These are phyloP conservation scores for Oemleria cerasiformis DNA, from an alignment of 306 rosid species.

Conservation along the genomic window DNA sequence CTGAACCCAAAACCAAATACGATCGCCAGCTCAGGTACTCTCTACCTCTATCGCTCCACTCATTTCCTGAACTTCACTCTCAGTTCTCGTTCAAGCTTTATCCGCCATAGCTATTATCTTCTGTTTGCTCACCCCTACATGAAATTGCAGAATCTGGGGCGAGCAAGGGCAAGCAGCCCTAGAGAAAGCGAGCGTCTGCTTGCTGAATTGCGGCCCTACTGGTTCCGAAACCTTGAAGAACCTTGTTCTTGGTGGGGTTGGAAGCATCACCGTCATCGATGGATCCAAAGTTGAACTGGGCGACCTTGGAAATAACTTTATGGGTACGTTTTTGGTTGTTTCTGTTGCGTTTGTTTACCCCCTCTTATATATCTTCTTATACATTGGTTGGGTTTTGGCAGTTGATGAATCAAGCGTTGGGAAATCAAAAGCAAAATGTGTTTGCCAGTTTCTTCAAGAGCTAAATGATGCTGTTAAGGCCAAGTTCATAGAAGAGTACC, in stretches of 20 bases:
- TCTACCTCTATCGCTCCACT: background rate
- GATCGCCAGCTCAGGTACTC: conserved; percentile 84
- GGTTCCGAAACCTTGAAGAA: conserved; percentile 90
- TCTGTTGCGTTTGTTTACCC: background rate
- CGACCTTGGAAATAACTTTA: conserved; percentile 92
- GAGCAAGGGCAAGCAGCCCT: conserved; percentile 79
- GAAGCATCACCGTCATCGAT: conserved; percentile 93
- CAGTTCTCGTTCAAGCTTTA: background rate
- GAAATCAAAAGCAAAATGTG: conserved; percentile 90
- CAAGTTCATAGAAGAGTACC: conserved; percentile 85
- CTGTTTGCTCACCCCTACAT: conserved; percentile 2
- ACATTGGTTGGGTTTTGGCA: conserved; percentile 20
- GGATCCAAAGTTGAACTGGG: conserved; percentile 89
- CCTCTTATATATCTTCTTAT: background rate
- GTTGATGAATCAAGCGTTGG: conserved; percentile 87
- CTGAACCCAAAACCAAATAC: conserved; percentile 75
- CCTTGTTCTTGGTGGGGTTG: conserved; percentile 96
- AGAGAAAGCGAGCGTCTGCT: conserved; percentile 80
- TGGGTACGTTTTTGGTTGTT: conserved; percentile 46
- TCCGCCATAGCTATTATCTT: background rate
- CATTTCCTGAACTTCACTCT: background rate
- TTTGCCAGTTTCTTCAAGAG: conserved; percentile 94
- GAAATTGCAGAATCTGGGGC: conserved; percentile 74
- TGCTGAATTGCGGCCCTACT: conserved; percentile 94
- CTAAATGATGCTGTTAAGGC: conserved; percentile 95